These are phyloP conservation scores for Lumnitzera racemosa DNA, from an alignment of 345 rosid genomes.

Conservation along the genomic window DNA sequence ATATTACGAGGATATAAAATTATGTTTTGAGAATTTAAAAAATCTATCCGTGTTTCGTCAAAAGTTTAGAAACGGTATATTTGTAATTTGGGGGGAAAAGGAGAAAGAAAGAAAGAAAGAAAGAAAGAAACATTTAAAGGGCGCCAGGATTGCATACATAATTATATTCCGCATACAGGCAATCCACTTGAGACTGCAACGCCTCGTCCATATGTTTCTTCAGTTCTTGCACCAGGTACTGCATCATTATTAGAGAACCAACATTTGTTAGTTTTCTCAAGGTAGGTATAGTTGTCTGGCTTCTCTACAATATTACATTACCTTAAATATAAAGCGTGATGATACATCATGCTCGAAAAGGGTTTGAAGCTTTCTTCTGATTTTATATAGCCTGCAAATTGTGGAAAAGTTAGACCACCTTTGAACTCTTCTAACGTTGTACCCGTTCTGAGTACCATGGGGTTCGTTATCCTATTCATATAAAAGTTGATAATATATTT, in stretches of 20 bases:
- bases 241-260: background rate
- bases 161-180: constrained; percentile 30
- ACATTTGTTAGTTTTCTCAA: background rate
- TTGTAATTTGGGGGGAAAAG: constrained; percentile 10
- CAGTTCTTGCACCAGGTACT: constrained; percentile 41
- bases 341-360: constrained; percentile 52
- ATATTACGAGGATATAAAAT: too few species aligned
- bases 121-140: background rate
- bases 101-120: background rate
- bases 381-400: constrained; percentile 36
- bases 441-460: too few species aligned
- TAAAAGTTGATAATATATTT: too few species aligned
- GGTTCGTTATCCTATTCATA: background rate
- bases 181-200: constrained; percentile 24
- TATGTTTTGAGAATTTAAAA: too few species aligned
- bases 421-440: background rate
- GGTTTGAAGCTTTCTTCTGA: constrained; percentile 46
- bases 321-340: constrained; percentile 36
- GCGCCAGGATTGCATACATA: constrained; percentile 8
- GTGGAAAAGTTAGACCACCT: background rate
- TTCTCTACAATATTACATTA: background rate
- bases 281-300: background rate
- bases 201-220: constrained; percentile 32
- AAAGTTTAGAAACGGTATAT: too few species aligned
- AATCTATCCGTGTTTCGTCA: too few species aligned